Evolutionary conservation across 1,284 basidiomycete genomes (phyloP).

Genomic region (Lignosus rhinocerotis): DNA sequence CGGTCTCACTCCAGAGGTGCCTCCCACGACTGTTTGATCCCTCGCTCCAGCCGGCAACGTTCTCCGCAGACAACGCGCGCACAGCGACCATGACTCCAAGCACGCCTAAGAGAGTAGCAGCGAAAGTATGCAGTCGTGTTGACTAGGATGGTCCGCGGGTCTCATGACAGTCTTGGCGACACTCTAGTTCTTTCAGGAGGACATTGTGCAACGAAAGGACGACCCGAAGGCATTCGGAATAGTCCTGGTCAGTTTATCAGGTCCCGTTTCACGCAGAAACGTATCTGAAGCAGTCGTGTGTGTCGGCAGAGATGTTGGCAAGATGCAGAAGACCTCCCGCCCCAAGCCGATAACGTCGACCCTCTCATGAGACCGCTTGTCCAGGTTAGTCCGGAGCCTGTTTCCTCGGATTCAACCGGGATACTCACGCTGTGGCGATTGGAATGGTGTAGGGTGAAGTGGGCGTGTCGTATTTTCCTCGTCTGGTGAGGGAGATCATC

Average conservation of each 20-base stretch:
- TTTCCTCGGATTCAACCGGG: background rate
- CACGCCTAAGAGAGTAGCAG: slow-evolving; percentile 19
- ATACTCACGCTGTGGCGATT: background rate
- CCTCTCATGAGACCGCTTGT: slow-evolving; percentile 76
- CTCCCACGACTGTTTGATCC: slow-evolving; percentile 4
- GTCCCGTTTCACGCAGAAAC: background rate
- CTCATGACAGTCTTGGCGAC: background rate
- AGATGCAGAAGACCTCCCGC: slow-evolving; percentile 68
- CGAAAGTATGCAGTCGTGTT: slow-evolving; percentile 13
- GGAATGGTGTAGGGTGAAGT: slow-evolving; percentile 62
- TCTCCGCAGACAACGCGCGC: slow-evolving; percentile 3
- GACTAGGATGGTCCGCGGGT: background rate
- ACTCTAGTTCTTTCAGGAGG: slow-evolving; percentile 74
- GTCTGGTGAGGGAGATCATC: slow-evolving; percentile 66
- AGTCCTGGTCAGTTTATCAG: slow-evolving; percentile 46
- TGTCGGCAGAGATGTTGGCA: slow-evolving; percentile 75
- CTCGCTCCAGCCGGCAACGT: background rate
- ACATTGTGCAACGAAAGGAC: slow-evolving; percentile 60
- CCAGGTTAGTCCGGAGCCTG: slow-evolving; percentile 28
- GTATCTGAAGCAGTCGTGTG: background rate
- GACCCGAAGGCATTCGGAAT: slow-evolving; percentile 48
- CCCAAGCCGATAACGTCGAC: slow-evolving; percentile 49
- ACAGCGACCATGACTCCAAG: slow-evolving; percentile 14
- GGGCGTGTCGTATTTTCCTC: slow-evolving; percentile 72
- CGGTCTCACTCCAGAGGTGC: background rate